Conservation (phyloP, 495 filamentous ascomycete species). For the Rostrohypoxylon terebratum region DNA sequence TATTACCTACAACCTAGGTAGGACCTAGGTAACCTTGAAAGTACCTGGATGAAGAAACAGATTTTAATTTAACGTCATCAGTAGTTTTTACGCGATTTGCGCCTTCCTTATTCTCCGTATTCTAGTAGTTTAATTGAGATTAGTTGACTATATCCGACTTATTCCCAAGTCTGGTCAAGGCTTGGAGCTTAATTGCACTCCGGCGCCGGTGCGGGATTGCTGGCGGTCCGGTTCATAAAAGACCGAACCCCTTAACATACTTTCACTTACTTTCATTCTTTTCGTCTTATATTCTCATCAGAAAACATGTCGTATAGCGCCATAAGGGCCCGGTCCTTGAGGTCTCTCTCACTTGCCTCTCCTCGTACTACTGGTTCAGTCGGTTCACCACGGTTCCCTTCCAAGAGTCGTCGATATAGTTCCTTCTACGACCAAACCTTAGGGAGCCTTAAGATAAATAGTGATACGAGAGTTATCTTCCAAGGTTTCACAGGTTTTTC, state of each 20-base stretch:
- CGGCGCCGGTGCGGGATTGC: conserved; percentile 20
- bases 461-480: conserved; percentile 83
- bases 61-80: neutral
- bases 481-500: conserved; percentile 85
- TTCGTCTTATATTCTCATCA: neutral
- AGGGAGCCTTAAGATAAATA: conserved; percentile 79
- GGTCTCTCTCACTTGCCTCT: neutral
- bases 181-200: neutral
- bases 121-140: neutral
- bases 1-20: no score
- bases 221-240: conserved; percentile 5
- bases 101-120: neutral
- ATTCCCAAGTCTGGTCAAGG: conserved; percentile 24
- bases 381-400: neutral
- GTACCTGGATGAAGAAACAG: neutral
- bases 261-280: neutral
- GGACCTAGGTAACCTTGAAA: neutral
- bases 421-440: conserved; percentile 71
- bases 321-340: conserved; percentile 9
- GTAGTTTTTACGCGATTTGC: neutral
- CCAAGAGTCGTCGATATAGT: conserved; percentile 31
- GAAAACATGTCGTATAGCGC: conserved; percentile 21
- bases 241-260: neutral
- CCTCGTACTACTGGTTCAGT: neutral
- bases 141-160: conserved; percentile 31